Conservation (phyloP, 1,284 basidiomycete species). For the Ustilago sp. region DNA sequence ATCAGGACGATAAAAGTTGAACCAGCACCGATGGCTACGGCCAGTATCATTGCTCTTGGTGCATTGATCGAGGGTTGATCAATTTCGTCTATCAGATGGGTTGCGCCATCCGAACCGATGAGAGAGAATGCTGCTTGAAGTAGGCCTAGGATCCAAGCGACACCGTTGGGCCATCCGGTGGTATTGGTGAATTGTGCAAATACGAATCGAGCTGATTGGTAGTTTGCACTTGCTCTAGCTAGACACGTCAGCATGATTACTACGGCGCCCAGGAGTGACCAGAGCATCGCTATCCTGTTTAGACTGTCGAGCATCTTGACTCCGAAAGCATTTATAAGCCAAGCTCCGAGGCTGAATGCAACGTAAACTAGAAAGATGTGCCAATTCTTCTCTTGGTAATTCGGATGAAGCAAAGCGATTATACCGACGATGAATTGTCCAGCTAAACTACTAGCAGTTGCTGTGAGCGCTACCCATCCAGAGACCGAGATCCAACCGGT, state of each 20-base stretch:
- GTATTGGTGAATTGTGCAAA: constrained; percentile 70
- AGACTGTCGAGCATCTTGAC: constrained; percentile 46
- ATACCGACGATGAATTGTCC: constrained; percentile 69
- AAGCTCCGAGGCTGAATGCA: constrained; percentile 50
- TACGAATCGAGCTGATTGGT: constrained; percentile 70
- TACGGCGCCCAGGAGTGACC: constrained; percentile 69
- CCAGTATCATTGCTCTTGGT: constrained; percentile 75
- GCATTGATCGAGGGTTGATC: constrained; percentile 74
- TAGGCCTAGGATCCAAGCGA: constrained; percentile 71
- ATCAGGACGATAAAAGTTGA: constrained; percentile 77
- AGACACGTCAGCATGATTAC: constrained; percentile 71
- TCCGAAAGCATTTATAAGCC: constrained; percentile 60
- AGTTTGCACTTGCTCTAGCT: constrained; percentile 67
- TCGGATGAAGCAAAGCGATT: constrained; percentile 68
- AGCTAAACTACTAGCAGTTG: constrained; percentile 58
- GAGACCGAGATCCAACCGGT: constrained; percentile 61
- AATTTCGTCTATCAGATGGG: constrained; percentile 76
- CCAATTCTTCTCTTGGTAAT: constrained; percentile 63
- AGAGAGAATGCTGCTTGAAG: constrained; percentile 71
- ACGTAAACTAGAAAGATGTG: constrained; percentile 63
- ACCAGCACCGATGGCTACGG: constrained; percentile 76
- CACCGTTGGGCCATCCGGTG: constrained; percentile 72
- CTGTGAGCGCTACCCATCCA: constrained; percentile 70
- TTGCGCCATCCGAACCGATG: constrained; percentile 60
- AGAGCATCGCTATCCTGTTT: constrained; percentile 52